Conservation (phyloP, 345 rosid genomes). For the Acer yangbiense region DNA sequence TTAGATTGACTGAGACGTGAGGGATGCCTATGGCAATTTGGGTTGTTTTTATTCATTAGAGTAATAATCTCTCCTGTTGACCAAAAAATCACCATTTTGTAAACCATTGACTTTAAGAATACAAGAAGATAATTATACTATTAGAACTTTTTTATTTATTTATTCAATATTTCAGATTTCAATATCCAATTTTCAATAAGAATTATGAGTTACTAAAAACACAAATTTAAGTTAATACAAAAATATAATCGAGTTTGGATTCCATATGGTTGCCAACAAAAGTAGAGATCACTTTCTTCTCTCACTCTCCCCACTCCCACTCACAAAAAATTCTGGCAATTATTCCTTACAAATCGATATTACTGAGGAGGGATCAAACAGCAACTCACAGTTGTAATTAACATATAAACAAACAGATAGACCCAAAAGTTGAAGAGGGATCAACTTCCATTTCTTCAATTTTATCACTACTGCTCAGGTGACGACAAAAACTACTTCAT, state of each 20-base stretch:
- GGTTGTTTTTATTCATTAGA: not conserved
- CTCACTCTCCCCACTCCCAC: not conserved
- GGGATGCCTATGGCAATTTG: not conserved
- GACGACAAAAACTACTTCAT: not conserved
- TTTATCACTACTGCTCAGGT: not conserved
- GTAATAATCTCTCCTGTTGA: slow-evolving; percentile 7
- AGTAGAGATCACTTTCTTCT: not conserved
- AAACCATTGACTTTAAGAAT: slow-evolving; percentile 20
- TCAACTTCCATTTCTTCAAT: not conserved
- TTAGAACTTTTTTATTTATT: too few relatives aligned
- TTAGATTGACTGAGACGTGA: slow-evolving; percentile 10
- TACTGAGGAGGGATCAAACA: too few relatives aligned
- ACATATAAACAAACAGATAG: too few relatives aligned
- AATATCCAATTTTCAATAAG: too few relatives aligned
- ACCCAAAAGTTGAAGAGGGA: too few relatives aligned
- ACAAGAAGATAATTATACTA: not conserved
- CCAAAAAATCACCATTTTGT: slow-evolving; percentile 9
- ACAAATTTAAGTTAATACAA: too few relatives aligned
- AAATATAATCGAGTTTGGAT: too few relatives aligned
- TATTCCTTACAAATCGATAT: not conserved
- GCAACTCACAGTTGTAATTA: too few relatives aligned
- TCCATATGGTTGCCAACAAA: not conserved
- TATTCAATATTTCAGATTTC: too few relatives aligned
- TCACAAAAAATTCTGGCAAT: not conserved
- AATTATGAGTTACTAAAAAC: too few relatives aligned